Conservation (phyloP, 176 grass and related monocot species). For the Chrysopogon serrulatus region DNA sequence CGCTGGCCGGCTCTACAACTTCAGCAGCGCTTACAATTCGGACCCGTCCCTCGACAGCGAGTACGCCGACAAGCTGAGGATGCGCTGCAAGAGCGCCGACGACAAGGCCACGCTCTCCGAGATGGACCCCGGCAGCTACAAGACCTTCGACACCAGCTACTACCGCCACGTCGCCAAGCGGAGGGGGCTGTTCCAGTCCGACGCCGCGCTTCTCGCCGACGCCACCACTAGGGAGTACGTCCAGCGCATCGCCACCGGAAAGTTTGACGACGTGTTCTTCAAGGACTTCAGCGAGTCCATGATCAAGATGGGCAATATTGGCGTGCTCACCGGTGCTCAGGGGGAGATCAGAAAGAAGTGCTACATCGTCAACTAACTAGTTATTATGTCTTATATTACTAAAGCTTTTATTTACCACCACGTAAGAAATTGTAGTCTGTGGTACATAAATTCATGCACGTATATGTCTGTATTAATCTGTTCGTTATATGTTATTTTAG, state of each 20-base stretch:
- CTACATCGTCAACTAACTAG: constrained; percentile 18
- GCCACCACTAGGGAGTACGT: constrained; percentile 46
- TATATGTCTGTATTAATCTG: too few relatives aligned
- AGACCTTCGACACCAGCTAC: constrained; percentile 50
- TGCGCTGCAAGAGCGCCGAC: constrained; percentile 32
- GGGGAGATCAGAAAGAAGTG: constrained; percentile 71
- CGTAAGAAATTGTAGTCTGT: too few relatives aligned
- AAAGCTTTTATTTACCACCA: too few relatives aligned
- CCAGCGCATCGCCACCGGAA: constrained; percentile 18
- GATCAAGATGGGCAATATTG: constrained; percentile 55
- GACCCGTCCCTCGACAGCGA: constrained; percentile 49
- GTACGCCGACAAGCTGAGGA: constrained; percentile 45
- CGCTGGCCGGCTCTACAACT: constrained; percentile 50
- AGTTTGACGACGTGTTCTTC: constrained; percentile 37
- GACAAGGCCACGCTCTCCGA: constrained; percentile 37
- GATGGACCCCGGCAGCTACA: constrained; percentile 79
- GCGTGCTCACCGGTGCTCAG: constrained; percentile 38
- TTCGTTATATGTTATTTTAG: too few relatives aligned
- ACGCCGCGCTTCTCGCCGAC: constrained; percentile 42
- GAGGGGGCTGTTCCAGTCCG: constrained; percentile 51
- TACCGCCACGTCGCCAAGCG: not conserved
- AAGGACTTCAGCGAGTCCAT: constrained; percentile 48
- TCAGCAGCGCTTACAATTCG: constrained; percentile 21
- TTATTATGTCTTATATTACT: too few relatives aligned
- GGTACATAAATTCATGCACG: too few relatives aligned